Base-by-base conservation (phyloP, 805 yeast species). In the Monosporozyma yasuniensis region DNA sequence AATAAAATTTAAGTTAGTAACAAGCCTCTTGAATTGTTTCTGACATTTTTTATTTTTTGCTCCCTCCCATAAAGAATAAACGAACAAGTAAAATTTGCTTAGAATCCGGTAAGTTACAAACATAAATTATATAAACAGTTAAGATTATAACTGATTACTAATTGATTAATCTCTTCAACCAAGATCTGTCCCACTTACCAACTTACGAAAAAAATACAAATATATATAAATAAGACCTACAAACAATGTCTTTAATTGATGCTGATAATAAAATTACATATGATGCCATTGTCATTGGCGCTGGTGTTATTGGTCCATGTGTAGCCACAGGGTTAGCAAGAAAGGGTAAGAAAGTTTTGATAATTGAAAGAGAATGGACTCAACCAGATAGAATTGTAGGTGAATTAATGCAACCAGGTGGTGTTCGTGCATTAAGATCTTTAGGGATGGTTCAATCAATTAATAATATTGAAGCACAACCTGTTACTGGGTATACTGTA, bases 371-470 rank as follows among this genome's bases (percentile, higher is more conserved):
- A 54, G 96, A 88, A 63, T 87, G 96, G 87, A 67, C 79, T 19
- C 84, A 80, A 65, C 99, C 99, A 1, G 96, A 93, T 67, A 76
- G 99, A 57, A 93, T 93, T 50, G 98, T 93, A 30, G 99, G 99
- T 39, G 99, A 93, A 66, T 76, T 93, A 61, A 76, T 93, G 77
- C 99, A 93, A 68, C 99, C 99, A 3, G 90, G 88, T 34, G 99
- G 99, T n/a, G 70, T 93, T 27, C 80, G 84, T 63, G 91, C 96
- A 1, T 72, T 93, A 50, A 74, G 76, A 56, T 83, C 87, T 56
- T 71, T 93, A 30, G 98, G 96, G 4, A 81, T 93, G 88, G 77
- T 77, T 18, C 79, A 80, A 54, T 83, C 71, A 18, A 63, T 67
- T 45, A 66, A 66, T 52, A 58, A 61, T 45, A 67, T 67, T 32